Evolutionary conservation across 2,329 filamentous ascomycete genomes (phyloP).

Genomic region (Neofusicoccum ribis): DNA sequence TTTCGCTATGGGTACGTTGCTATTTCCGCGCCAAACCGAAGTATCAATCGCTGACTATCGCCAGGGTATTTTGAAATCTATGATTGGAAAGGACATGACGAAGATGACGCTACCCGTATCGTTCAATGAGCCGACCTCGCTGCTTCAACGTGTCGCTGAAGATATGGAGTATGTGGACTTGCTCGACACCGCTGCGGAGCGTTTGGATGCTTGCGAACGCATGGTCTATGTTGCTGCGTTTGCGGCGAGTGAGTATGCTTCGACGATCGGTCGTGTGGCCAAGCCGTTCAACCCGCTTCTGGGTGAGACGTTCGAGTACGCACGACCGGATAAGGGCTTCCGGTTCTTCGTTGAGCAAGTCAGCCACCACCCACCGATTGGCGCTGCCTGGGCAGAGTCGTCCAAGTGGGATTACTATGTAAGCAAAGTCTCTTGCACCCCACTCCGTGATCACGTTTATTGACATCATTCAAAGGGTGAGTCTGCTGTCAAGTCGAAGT

Average conservation of each 20-base stretch:
- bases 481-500: slow-evolving; percentile 92
- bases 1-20: slow-evolving; percentile 84
- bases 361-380: slow-evolving; percentile 92
- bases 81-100: slow-evolving; percentile 99
- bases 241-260: slow-evolving; percentile 94
- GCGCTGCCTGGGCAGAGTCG: slow-evolving; percentile 89
- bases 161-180: slow-evolving; percentile 98
- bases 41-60: slow-evolving; percentile 27
- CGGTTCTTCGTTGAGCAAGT: slow-evolving; percentile 99
- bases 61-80: slow-evolving; percentile 93
- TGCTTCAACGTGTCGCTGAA: slow-evolving; percentile 91
- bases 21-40: neutral
- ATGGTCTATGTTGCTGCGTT: slow-evolving; percentile 95
- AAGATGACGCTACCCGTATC: slow-evolving; percentile 99
- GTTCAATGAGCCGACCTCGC: slow-evolving; percentile 96
- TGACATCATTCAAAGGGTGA: slow-evolving; percentile 62
- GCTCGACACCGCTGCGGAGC: slow-evolving; percentile 82
- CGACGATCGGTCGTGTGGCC: slow-evolving; percentile 92
- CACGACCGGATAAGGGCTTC: slow-evolving; percentile 92
- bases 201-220: slow-evolving; percentile 83
- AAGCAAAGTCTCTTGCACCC: slow-evolving; percentile 28
- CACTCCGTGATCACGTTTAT: neutral
- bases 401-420: slow-evolving; percentile 91
- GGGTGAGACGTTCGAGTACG: slow-evolving; percentile 96
- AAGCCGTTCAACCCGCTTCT: slow-evolving; percentile 98